Conservation (phyloP, 2,329 filamentous ascomycete genomes). For the Stachybotrys chlorohalonatus region DNA sequence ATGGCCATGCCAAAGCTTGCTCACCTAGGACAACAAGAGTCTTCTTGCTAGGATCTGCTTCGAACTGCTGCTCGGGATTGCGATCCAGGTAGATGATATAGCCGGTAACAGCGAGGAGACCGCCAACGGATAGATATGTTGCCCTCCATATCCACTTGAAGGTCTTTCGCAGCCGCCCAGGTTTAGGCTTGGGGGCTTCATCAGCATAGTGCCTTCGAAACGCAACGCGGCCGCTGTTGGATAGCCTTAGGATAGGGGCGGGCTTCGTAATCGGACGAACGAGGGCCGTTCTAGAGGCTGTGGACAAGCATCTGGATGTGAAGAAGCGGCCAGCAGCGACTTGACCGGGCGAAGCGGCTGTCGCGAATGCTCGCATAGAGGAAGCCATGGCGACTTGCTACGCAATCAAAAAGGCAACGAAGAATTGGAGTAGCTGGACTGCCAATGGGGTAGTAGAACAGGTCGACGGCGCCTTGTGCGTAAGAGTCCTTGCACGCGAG, state of each 20-base stretch:
- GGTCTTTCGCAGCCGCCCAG: conserved; percentile 54
- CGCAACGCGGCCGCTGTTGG: conserved; percentile 25
- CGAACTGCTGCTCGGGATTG: conserved; percentile 69
- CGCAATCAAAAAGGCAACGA: background rate
- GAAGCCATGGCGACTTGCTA: conserved; percentile 31
- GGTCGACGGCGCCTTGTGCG: conserved; percentile 2
- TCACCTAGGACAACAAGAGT: conserved; percentile 90
- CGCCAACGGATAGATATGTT: conserved; percentile 67
- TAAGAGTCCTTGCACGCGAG: conserved; percentile 2
- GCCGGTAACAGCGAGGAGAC: conserved; percentile 58
- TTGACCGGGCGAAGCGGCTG: conserved; percentile 21
- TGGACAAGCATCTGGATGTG: conserved; percentile 23
- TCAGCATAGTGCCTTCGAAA: conserved; percentile 43
- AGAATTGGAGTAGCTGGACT: background rate
- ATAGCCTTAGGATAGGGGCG: conserved; percentile 23
- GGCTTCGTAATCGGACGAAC: conserved; percentile 15
- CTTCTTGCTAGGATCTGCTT: conserved; percentile 85
- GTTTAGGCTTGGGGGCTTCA: conserved; percentile 38
- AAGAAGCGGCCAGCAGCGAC: conserved; percentile 18
- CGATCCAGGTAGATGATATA: conserved; percentile 79
- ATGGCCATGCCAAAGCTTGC: conserved; percentile 7
- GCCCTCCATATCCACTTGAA: conserved; percentile 78
- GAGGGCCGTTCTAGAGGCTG: conserved; percentile 15
- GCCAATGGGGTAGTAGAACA: background rate
- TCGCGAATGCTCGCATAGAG: conserved; percentile 31